These are phyloP conservation scores for Globisporangium sylvaticum DNA, from an alignment of 352 stramenopile species.

Conservation along the genomic window DNA sequence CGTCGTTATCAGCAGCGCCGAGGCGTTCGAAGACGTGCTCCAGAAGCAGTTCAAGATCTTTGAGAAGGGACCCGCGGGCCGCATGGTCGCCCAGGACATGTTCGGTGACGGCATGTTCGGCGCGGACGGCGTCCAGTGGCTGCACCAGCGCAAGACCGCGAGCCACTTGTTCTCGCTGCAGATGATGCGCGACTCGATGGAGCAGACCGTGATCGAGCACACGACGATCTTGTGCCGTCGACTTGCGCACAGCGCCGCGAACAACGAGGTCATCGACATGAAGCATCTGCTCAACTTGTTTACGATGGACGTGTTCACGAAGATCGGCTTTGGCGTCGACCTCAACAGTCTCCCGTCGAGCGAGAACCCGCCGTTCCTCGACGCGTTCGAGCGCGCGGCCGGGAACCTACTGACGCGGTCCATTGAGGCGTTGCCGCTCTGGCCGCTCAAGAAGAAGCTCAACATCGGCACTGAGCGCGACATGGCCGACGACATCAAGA, in stretches of 20 bases:
- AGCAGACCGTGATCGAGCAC: constrained; percentile 16
- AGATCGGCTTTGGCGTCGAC: constrained; percentile 55
- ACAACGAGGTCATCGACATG: constrained; percentile 6
- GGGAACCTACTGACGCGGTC: constrained; percentile 16
- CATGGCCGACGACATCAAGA: constrained; percentile 9
- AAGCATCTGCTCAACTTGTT: constrained; percentile 32
- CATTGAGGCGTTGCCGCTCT: constrained; percentile 15
- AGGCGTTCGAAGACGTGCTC: constrained; percentile 51
- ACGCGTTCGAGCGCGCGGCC: constrained; percentile 30
- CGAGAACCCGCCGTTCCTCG: constrained; percentile 19
- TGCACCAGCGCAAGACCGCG: constrained; percentile 66
- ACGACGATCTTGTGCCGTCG: constrained; percentile 10
- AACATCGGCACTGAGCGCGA: constrained; percentile 16
- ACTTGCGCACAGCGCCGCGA: not conserved
- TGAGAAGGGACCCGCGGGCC: constrained; percentile 48
- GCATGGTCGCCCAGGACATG: constrained; percentile 36
- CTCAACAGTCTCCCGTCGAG: constrained; percentile 22
- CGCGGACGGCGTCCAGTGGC: constrained; percentile 58
- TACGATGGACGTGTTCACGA: constrained; percentile 53
- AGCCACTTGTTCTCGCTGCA: constrained; percentile 74
- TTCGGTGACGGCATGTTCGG: constrained; percentile 73
- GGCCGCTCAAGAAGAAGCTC: constrained; percentile 21
- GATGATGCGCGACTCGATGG: constrained; percentile 30
- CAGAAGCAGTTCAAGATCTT: constrained; percentile 72
- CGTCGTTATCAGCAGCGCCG: constrained; percentile 36